phyloP scores from a whole-genome alignment of 768 basidiomycete genomes.

The Suillus hirtellus region DNA sequence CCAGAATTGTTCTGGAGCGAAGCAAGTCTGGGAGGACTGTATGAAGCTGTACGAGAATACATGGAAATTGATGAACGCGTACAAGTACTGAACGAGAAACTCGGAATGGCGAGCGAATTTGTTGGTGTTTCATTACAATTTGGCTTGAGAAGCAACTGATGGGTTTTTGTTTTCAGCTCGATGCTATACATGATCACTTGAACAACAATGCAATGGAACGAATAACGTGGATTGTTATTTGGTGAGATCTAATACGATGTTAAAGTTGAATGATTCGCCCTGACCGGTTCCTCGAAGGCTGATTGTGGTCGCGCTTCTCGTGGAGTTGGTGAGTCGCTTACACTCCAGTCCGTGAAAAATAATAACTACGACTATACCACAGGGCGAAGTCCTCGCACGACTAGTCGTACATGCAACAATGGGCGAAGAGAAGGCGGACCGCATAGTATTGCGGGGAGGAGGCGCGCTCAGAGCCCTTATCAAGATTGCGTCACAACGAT shows the following conservation, averaged over 20 bases:
- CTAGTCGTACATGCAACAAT: conserved; percentile 66
- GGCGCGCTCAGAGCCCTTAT: conserved; percentile 3
- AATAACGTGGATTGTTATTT: conserved; percentile 81
- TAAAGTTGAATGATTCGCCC: conserved; percentile 7
- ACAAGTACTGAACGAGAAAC: conserved; percentile 82
- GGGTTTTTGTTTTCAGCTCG: conserved; percentile 51
- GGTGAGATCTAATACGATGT: conserved; percentile 41
- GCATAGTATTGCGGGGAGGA: conserved; percentile 8
- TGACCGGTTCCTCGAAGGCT: conserved; percentile 54
- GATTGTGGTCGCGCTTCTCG: conserved; percentile 86
- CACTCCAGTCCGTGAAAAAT: background rate
- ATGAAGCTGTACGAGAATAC: conserved; percentile 92
- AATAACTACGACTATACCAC: conserved; percentile 24
- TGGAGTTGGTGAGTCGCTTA: conserved; percentile 64
- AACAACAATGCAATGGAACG: conserved; percentile 89
- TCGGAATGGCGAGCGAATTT: conserved; percentile 86
- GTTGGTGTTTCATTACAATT: conserved; percentile 52
- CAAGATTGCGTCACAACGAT: conserved; percentile 5
- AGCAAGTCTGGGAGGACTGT: conserved; percentile 83
- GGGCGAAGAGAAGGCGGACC: conserved; percentile 18
- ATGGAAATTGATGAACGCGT: conserved; percentile 89
- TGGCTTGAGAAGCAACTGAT: background rate
- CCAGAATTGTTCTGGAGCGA: conserved; percentile 96
- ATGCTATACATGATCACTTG: conserved; percentile 90
- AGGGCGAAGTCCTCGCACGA: conserved; percentile 85